Percentiles rank a stretch among this genome's conserved stretches.
These are phyloP conservation scores for Termitomyces titanicus DNA, from an alignment of 768 basidiomycete species.

Conservation along the genomic window DNA sequence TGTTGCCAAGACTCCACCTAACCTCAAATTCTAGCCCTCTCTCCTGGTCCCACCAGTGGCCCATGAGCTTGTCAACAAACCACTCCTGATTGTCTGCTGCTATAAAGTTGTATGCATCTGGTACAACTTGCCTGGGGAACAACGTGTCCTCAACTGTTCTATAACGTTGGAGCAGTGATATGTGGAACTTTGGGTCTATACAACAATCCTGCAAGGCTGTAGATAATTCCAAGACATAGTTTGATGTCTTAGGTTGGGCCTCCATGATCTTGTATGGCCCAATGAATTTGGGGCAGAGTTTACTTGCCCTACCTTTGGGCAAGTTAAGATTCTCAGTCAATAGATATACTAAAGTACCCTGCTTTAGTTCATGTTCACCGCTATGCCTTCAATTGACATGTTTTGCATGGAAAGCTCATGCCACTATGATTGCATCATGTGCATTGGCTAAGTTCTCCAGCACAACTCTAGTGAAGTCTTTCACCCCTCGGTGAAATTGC, in stretches of 20 bases:
- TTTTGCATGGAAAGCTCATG: not conserved
- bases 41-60: not conserved
- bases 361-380: not conserved
- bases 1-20: not conserved
- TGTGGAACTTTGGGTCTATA: not conserved
- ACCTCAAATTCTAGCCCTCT: not conserved
- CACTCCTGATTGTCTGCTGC: not conserved
- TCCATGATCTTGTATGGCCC: not conserved
- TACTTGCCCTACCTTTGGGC: not conserved
- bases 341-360: not conserved
- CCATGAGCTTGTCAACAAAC: not conserved
- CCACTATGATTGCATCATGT: not conserved
- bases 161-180: not conserved
- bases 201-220: not conserved
- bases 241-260: not conserved
- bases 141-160: not conserved
- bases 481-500: slow-evolving; percentile 14
- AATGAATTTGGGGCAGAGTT: not conserved
- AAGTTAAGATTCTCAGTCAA: not conserved
- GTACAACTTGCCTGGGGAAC: not conserved
- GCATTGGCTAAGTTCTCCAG: not conserved
- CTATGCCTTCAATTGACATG: not conserved
- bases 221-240: not conserved
- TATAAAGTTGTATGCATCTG: not conserved
- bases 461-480: slow-evolving; percentile 16